These are phyloP conservation scores for Cytospora paraplurivora DNA, from an alignment of 2,329 filamentous ascomycete genomes.

Conservation along the genomic window DNA sequence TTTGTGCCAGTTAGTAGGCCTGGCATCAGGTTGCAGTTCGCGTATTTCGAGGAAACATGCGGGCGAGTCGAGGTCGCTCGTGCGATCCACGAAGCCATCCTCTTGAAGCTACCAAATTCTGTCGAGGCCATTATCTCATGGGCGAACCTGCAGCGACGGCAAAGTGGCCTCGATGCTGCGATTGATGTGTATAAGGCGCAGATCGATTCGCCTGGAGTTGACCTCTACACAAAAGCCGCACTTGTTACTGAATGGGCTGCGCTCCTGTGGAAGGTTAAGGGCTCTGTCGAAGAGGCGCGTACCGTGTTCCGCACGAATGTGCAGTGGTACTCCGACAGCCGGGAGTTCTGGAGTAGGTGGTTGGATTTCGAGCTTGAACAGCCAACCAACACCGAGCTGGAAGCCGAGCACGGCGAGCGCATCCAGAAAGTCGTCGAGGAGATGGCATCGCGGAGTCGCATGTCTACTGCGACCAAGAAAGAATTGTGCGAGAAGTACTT, in stretches of 20 bases:
- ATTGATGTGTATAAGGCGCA: conserved; percentile 81
- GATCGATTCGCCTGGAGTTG: conserved; percentile 71
- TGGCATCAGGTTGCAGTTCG: conserved; percentile 84
- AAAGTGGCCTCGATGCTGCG: conserved; percentile 80
- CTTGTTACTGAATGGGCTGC: conserved; percentile 87
- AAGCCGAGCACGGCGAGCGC: conserved; percentile 67
- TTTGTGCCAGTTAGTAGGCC: conserved; percentile 87
- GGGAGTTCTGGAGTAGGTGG: conserved; percentile 87
- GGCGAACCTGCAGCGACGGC: conserved; percentile 83
- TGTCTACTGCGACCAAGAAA: conserved; percentile 68
- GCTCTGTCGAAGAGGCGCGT: conserved; percentile 77
- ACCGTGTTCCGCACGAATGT: conserved; percentile 81
- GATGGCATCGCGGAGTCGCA: conserved; percentile 70
- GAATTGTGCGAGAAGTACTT: conserved; percentile 80
- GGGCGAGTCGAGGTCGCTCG: conserved; percentile 76
- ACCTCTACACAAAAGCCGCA: conserved; percentile 80
- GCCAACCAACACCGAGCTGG: conserved; percentile 65
- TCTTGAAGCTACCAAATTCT: conserved; percentile 75
- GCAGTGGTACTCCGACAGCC: conserved; percentile 82
- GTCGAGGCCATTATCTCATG: conserved; percentile 86
- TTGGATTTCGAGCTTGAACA: conserved; percentile 87
- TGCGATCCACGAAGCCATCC: conserved; percentile 81
- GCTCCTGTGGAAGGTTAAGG: conserved; percentile 85
- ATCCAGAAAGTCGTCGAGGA: conserved; percentile 80
- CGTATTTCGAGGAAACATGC: conserved; percentile 88